Conservation (phyloP, 2,329 filamentous ascomycete species). For the Ophiocordyceps australis region DNA sequence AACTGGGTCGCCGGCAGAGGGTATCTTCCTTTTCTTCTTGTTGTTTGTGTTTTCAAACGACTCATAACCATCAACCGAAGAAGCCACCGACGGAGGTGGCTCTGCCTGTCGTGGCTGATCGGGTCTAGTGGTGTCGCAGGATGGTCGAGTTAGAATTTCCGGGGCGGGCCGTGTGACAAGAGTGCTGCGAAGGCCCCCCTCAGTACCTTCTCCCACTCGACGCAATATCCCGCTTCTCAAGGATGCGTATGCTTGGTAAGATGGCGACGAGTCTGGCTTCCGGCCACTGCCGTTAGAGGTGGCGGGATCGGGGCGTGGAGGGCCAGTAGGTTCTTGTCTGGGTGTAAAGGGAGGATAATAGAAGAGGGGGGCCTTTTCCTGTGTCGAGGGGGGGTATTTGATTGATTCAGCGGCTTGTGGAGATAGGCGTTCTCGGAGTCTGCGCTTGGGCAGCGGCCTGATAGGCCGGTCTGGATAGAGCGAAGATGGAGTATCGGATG, state of each 20-base stretch:
- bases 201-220: constrained; percentile 44
- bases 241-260: constrained; percentile 9
- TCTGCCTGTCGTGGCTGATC: constrained; percentile 27
- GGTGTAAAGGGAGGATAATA: constrained; percentile 34
- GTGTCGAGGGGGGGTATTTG: constrained; percentile 61
- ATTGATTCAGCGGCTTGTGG: constrained; percentile 71
- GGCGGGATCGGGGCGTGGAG: constrained; percentile 5
- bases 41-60: constrained; percentile 98
- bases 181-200: constrained; percentile 16
- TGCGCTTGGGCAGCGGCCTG: constrained; percentile 75
- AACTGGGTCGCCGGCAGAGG: constrained; percentile 58
- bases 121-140: constrained; percentile 22
- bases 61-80: constrained; percentile 76
- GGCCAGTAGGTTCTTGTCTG: constrained; percentile 21
- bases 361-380: constrained; percentile 56
- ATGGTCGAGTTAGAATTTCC: constrained; percentile 23
- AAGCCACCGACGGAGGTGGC: constrained; percentile 48
- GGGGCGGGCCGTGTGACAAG: constrained; percentile 26
- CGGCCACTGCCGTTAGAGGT: constrained; percentile 7
- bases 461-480: constrained; percentile 84
- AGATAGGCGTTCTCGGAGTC: constrained; percentile 72
- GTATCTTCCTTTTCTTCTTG: constrained; percentile 98
- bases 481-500: constrained; percentile 59
- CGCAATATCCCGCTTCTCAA: constrained; percentile 23
- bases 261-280: constrained; percentile 7